A percentile compares a stretch with the other conserved stretches of the same genome.
Evolutionary conservation across 2,329 filamentous ascomycete genomes (phyloP).

Genomic region (Alternaria dauci): DNA sequence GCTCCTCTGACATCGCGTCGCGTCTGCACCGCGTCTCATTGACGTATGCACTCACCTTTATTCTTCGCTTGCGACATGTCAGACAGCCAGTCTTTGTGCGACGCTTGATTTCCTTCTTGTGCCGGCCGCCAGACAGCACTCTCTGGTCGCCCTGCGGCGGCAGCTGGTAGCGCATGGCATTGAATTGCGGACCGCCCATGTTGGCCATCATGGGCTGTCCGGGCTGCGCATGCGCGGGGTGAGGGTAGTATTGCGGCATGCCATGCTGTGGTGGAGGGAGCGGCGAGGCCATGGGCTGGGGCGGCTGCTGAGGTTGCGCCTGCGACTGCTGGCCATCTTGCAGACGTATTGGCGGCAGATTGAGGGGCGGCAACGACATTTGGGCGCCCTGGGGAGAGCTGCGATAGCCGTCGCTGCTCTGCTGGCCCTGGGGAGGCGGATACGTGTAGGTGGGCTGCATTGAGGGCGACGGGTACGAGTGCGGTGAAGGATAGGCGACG

Average conservation of each 20-base stretch:
- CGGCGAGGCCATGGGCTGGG: conserved; percentile 61
- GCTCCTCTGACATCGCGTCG: conserved; percentile 34
- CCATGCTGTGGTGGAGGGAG: conserved; percentile 62
- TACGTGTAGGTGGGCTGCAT: conserved; percentile 60
- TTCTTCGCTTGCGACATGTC: conserved; percentile 67
- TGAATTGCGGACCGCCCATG: conserved; percentile 58
- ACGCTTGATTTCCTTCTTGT: conserved; percentile 78
- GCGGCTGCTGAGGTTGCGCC: conserved; percentile 41
- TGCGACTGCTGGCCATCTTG: conserved; percentile 54
- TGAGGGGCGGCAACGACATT: conserved; percentile 56
- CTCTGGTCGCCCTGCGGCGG: conserved; percentile 60
- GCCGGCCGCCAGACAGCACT: conserved; percentile 68
- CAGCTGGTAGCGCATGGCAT: conserved; percentile 63
- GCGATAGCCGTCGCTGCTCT: conserved; percentile 54
- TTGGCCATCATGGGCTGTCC: conserved; percentile 60
- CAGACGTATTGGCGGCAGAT: conserved; percentile 61
- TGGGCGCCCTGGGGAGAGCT: conserved; percentile 56
- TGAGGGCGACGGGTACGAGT: conserved; percentile 61
- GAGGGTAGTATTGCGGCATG: conserved; percentile 63
- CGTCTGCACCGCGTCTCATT: conserved; percentile 39
- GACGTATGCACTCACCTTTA: conserved; percentile 66
- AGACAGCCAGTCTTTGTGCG: conserved; percentile 77
- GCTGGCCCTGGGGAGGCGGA: conserved; percentile 53
- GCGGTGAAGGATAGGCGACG: conserved; percentile 56
- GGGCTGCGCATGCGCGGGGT: conserved; percentile 51